Base-by-base conservation (phyloP, 495 filamentous ascomycete genomes). In the Talaromyces borbonicus region DNA sequence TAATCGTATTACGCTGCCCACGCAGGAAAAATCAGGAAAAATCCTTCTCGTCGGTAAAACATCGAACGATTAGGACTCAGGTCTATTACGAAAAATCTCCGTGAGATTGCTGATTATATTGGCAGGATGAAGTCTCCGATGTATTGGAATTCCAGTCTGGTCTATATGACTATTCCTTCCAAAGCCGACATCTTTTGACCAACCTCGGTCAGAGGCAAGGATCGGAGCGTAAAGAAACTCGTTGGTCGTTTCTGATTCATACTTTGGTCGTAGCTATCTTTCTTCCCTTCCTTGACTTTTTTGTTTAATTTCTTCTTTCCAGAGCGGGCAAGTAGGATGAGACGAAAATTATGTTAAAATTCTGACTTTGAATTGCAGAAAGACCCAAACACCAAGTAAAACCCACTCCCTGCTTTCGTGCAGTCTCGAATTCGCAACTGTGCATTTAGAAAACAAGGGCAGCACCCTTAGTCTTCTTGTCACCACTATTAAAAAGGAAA, bases 381-480 rank as follows among this genome's bases (percentile, higher is more conserved):
- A 25, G 38, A 41, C 23, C 40, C 18, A 35, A 40, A 32, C n/a
- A 46, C 43, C 43, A 46, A 41, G 38, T 41, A 26, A 41, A 41
- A 23, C 20, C 48, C 23, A 22, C 35, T 37, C 33, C 32, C 24
- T 37, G 29, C 49, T 47, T n/a, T 39, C 49, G 16, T 25, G 32
- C 38, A 24, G 9, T 36, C 1, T 42, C 23, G 11, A 15, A 16
- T 38, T 23, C 20, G n/a, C n/a, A 22, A 22, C 22, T 46, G 39
- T 5, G 39, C 46, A 56, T 65, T 76, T 92, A 99, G 77, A 97
- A 99, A 58, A 99, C 93, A 61, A 99, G 79, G 58, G 93, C 93
- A 61, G 92, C 92, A 83, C 93, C 93, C 85, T 99, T 99, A 65
- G 93, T 99, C 88, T 99, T 99, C 88, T 99, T 99, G 83, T 99